Conservation (phyloP, 805 yeast genomes). For the Starmerella gropengiesseri region DNA sequence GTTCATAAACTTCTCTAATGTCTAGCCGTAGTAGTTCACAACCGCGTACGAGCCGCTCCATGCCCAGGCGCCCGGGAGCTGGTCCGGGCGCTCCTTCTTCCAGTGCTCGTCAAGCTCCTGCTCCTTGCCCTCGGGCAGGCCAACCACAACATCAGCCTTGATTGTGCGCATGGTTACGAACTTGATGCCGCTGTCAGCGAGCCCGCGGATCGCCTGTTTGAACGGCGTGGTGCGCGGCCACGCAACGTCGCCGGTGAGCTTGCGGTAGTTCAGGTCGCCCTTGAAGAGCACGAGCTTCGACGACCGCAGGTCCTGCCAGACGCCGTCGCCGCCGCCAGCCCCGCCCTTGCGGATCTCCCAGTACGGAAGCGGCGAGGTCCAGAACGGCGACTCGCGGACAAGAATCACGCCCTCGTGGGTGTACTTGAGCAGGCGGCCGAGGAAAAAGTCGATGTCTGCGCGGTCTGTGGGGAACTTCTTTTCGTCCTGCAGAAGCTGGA, state of each 20-base stretch:
- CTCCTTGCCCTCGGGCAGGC: constrained; percentile 58
- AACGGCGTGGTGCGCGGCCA: constrained; percentile 83
- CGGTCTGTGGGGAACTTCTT: constrained; percentile 40
- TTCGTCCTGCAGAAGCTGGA: constrained; percentile 45
- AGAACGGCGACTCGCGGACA: constrained; percentile 56
- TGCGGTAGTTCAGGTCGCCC: constrained; percentile 94
- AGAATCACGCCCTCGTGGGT: constrained; percentile 39
- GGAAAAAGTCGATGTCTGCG: constrained; percentile 40
- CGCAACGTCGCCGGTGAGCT: constrained; percentile 76
- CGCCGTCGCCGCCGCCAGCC: constrained; percentile 44
- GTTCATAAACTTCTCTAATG: too few species aligned
- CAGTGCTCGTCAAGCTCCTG: constrained; percentile 54
- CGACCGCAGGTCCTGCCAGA: constrained; percentile 46
- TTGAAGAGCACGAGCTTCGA: constrained; percentile 70
- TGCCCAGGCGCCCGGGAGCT: constrained; percentile 67
- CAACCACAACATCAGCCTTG: constrained; percentile 93
- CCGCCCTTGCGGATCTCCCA: constrained; percentile 54
- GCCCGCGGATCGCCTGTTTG: constrained; percentile 51
- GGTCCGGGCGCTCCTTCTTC: constrained; percentile 45
- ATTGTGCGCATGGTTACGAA: constrained; percentile 77
- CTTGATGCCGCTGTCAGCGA: constrained; percentile 53
- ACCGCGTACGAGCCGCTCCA: constrained; percentile 93
- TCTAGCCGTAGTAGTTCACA: constrained; percentile 40
- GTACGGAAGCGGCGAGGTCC: constrained; percentile 75
- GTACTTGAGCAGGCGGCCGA: constrained; percentile 37